Base-by-base conservation (phyloP, 2,329 filamentous ascomycete genomes). In the Cordyceps militaris region DNA sequence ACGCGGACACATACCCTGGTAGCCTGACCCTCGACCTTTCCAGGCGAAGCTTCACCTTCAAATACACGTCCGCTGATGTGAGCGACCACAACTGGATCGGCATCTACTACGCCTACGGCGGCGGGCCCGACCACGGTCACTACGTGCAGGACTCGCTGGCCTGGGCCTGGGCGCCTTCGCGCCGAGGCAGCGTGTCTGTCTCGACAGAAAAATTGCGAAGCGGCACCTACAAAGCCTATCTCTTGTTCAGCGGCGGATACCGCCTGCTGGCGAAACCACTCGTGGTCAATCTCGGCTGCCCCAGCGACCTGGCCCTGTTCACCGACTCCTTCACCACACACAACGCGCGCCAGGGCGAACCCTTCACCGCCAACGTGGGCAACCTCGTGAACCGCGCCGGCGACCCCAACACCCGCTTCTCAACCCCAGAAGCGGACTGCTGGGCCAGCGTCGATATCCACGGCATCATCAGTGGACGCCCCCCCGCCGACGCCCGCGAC, bases 391-490 rank as follows among this genome's bases (percentile, higher is more conserved):
- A 59, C 4, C 69, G 67, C 19, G 63, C 58, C 21, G 64, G 63
- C 13, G 65, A 65, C 44, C 30, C 58, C 13, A 52, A 59, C 0
- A 66, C 69, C 19, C 62, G 28, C 5, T 76, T 73, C 48, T 63
- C 67, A 38, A 67, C 66, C 6, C 49, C 60, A 5, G 57, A 62
- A n/a, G 62, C 62, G 11, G 56, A 53, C 42, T 61, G 60, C 21
- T 76, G 74, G 74, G 62, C 72, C 36, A 56, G 60, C 0, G 63
- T 76, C 3, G 66, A 66, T 14, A 5, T 61, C 6, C 65, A 69
- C 3, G 74, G 74, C 13, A 53, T 63, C 21, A 60, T 76, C 49
- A 67, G 65, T n/a, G 74, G 74, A 36, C 70, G 63, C 1, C 74
- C 74, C 0, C 53, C 57, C 4, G 59, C 61, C 2, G 60, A 62